Evolutionary conservation across 2,329 filamentous ascomycete species (phyloP).

Genomic region (Neonectria magnoliae): DNA sequence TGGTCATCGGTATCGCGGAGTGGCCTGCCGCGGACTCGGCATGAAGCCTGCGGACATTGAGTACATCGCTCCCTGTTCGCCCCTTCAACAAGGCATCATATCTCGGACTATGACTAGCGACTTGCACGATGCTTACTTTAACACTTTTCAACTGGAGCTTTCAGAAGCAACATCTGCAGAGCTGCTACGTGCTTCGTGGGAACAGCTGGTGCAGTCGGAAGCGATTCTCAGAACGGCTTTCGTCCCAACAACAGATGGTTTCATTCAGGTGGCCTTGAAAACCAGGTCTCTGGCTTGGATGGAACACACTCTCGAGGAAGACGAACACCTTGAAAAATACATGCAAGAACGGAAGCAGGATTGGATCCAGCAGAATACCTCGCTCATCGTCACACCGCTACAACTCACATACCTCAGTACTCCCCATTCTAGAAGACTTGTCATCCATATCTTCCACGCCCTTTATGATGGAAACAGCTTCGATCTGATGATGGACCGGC

Average conservation of each 20-base stretch:
- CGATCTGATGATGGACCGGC: slow-evolving; percentile 69
- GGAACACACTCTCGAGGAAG: slow-evolving; percentile 42
- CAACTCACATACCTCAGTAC: slow-evolving; percentile 52
- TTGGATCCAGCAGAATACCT: slow-evolving; percentile 66
- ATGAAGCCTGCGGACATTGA: slow-evolving; percentile 68
- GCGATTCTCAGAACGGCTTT: slow-evolving; percentile 80
- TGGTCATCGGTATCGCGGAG: slow-evolving; percentile 67
- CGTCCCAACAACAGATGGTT: slow-evolving; percentile 76
- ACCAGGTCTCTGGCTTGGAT: slow-evolving; percentile 55
- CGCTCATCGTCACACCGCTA: slow-evolving; percentile 29
- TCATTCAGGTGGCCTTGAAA: slow-evolving; percentile 75
- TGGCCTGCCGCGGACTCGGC: slow-evolving; percentile 62
- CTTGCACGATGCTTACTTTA: slow-evolving; percentile 75
- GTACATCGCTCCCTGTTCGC: slow-evolving; percentile 82
- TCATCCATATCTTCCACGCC: slow-evolving; percentile 82
- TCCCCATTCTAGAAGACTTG: slow-evolving; percentile 59
- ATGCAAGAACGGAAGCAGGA: slow-evolving; percentile 50
- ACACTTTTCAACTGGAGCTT: slow-evolving; percentile 73
- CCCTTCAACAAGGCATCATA: slow-evolving; percentile 88
- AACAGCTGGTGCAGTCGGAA: slow-evolving; percentile 58
- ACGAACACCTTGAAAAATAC: slow-evolving; percentile 45
- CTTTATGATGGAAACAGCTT: slow-evolving; percentile 89
- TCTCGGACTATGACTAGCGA: slow-evolving; percentile 70
- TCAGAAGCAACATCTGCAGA: slow-evolving; percentile 53
- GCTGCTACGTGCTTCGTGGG: slow-evolving; percentile 68